Evolutionary conservation across 23 red algal species (phyloP).

Genomic region (Chondrus crispus): DNA sequence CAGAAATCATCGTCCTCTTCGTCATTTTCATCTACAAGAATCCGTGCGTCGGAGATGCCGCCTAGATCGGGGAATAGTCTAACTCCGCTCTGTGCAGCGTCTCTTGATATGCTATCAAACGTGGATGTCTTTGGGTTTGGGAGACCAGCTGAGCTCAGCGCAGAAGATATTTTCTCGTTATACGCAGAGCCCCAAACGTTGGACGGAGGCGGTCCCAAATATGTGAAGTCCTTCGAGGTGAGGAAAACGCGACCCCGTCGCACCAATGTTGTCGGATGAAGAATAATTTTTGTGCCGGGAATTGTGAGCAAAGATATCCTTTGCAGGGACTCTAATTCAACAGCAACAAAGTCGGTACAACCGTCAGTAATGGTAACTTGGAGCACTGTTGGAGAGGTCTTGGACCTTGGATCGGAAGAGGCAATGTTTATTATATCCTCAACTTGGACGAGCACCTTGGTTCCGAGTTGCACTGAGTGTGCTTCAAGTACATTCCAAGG

Average conservation of each 20-base stretch:
- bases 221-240: background rate
- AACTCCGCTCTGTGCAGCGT: background rate
- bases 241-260: constrained; percentile 45
- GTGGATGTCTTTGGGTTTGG: background rate
- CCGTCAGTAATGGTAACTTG: constrained; percentile 43
- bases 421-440: constrained; percentile 58
- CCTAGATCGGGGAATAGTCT: background rate
- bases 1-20: constrained; percentile 42
- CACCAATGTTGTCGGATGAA: constrained; percentile 12
- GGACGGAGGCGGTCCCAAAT: constrained; percentile 15
- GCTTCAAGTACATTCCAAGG: constrained; percentile 30
- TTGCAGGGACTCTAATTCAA: constrained; percentile 16
- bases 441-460: constrained; percentile 39
- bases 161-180: background rate
- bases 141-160: constrained; percentile 18
- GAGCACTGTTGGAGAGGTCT: background rate
- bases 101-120: constrained; percentile 13
- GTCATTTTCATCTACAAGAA: background rate
- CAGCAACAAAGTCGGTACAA: constrained; percentile 33
- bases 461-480: constrained; percentile 10
- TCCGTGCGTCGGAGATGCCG: background rate
- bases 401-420: constrained; percentile 7
- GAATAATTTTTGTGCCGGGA: constrained; percentile 43
- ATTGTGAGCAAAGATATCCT: constrained; percentile 12
- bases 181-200: constrained; percentile 10